Percentiles rank a stretch among this genome's conserved stretches.
These are phyloP conservation scores for Symbiodinium pilosum DNA, from an alignment of 73 alveolate genomes.

Conservation along the genomic window DNA sequence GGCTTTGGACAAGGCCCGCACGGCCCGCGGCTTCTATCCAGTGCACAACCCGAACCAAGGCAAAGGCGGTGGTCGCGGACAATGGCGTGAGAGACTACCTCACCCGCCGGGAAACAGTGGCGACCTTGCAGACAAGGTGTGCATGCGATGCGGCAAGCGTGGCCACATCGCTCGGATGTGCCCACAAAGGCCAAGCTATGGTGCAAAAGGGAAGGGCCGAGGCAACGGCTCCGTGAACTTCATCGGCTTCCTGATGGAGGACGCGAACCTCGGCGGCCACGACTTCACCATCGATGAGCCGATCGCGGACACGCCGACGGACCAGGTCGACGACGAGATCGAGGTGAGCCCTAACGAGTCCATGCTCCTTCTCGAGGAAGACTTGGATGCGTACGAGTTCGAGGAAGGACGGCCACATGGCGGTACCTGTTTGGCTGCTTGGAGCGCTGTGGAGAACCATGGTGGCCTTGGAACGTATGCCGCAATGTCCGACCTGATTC, in stretches of 20 bases:
- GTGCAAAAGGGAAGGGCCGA: neutral
- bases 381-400: too few relatives aligned
- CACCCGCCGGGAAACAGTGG: neutral
- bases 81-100: too few relatives aligned
- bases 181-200: neutral
- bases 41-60: neutral
- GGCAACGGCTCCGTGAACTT: neutral
- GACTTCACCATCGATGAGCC: too few relatives aligned
- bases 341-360: too few relatives aligned
- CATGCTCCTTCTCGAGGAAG: too few relatives aligned
- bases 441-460: too few relatives aligned
- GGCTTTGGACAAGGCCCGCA: slow-evolving; percentile 8
- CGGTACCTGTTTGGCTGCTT: too few relatives aligned
- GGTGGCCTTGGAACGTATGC: too few relatives aligned
- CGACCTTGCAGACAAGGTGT: neutral
- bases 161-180: slow-evolving; percentile 1
- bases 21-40: slow-evolving; percentile 21
- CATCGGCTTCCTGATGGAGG: neutral
- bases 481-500: too few relatives aligned
- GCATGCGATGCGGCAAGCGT: slow-evolving; percentile 19
- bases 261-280: too few relatives aligned
- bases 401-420: too few relatives aligned
- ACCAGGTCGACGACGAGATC: neutral
- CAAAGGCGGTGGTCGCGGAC: neutral
- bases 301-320: too few relatives aligned